A percentile compares a stretch with the other conserved stretches of the same genome.
These are phyloP conservation scores for Penstemon eatonii DNA, from an alignment of 257 asterid genomes.

Conservation along the genomic window DNA sequence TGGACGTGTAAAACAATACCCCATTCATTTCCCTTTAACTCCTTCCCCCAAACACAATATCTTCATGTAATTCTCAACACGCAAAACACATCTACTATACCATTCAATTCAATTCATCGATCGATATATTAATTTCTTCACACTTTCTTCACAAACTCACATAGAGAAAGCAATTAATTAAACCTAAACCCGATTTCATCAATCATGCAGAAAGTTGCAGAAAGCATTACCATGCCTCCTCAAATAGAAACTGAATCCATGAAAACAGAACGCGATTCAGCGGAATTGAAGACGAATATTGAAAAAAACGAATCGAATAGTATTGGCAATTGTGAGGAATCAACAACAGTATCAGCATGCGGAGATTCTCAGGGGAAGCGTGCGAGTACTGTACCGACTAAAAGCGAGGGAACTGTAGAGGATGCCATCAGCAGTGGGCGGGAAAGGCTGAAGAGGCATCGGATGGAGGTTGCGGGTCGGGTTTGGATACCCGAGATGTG, in stretches of 20 bases:
- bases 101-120: background rate
- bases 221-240: slow-evolving; percentile 22
- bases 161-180: background rate
- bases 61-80: background rate
- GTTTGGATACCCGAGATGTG: slow-evolving; percentile 94
- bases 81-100: background rate
- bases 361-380: background rate
- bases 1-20: slow-evolving; percentile 55
- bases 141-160: background rate
- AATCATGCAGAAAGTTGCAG: slow-evolving; percentile 13
- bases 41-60: too few relatives aligned
- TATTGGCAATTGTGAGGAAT: background rate
- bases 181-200: slow-evolving; percentile 7
- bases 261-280: background rate
- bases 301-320: too few relatives aligned
- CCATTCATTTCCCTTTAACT: slow-evolving; percentile 43
- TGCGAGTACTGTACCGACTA: background rate
- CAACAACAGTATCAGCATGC: background rate
- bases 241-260: background rate
- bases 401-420: slow-evolving; percentile 13
- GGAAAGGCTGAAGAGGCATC: slow-evolving; percentile 78
- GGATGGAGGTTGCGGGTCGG: slow-evolving; percentile 76
- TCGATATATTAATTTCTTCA: slow-evolving; percentile 3
- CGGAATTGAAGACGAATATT: background rate
- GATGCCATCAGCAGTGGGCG: slow-evolving; percentile 41